Conservation (phyloP, 345 rosid genomes). For the Rubroshorea leprosula region DNA sequence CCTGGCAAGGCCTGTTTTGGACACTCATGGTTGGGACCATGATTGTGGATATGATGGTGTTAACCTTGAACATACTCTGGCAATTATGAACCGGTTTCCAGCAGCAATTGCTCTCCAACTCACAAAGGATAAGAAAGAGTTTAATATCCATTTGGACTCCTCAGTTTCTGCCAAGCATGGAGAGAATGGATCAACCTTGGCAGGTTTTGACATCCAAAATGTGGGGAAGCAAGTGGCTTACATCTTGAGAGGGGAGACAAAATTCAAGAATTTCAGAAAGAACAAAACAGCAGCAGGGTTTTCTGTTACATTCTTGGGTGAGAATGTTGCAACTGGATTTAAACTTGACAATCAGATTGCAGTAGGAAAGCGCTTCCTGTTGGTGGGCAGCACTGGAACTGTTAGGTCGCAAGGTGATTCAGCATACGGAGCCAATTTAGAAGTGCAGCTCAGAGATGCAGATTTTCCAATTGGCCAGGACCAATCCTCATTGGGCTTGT, state of each 20-base stretch:
- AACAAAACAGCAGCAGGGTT: conserved; percentile 72
- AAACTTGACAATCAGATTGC: conserved; percentile 83
- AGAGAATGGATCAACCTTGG: conserved; percentile 80
- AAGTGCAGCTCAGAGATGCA: conserved; percentile 70
- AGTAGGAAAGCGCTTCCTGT: conserved; percentile 62
- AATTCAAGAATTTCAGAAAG: conserved; percentile 65
- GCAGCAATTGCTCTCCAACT: conserved; percentile 70
- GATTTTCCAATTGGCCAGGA: conserved; percentile 93
- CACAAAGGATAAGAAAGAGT: conserved; percentile 96
- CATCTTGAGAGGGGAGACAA: conserved; percentile 74
- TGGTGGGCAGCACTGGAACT: conserved; percentile 84
- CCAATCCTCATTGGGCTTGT: conserved; percentile 74
- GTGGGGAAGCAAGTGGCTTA: conserved; percentile 92
- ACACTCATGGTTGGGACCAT: conserved; percentile 98
- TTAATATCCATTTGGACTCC: conserved; percentile 87
- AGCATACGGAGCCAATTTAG: conserved; percentile 89
- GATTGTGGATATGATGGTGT: conserved; percentile 97
- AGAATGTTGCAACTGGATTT: conserved; percentile 75
- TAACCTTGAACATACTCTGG: conserved; percentile 66
- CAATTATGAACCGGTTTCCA: conserved; percentile 60
- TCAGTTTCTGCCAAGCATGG: conserved; percentile 79
- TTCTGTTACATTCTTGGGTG: conserved; percentile 79
- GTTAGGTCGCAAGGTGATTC: conserved; percentile 73
- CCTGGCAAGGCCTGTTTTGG: conserved; percentile 82
- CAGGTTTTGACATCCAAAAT: conserved; percentile 93